These are phyloP conservation scores for Russula dissimulans DNA, from an alignment of 768 basidiomycete genomes.

Conservation along the genomic window DNA sequence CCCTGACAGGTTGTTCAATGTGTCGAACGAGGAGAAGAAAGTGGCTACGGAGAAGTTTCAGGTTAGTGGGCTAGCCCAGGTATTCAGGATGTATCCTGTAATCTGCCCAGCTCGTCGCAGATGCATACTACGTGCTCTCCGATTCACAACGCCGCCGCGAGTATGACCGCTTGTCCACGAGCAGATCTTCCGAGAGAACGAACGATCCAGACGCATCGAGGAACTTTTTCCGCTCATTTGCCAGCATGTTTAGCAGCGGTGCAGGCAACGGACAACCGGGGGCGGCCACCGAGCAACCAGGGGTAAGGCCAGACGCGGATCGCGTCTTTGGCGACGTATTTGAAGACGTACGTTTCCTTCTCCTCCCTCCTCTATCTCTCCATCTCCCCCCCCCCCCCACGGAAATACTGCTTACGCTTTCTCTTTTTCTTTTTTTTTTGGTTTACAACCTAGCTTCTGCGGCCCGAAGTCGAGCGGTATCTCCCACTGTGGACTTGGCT, in stretches of 20 bases:
- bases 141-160: constrained; percentile 63
- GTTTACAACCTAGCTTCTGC: constrained; percentile 44
- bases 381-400: neutral
- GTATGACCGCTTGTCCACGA: constrained; percentile 60
- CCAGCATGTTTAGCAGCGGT: constrained; percentile 50
- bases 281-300: constrained; percentile 21
- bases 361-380: neutral
- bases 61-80: constrained; percentile 30
- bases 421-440: too few relatives aligned
- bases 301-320: constrained; percentile 61
- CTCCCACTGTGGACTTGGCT: constrained; percentile 69
- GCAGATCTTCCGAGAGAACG: constrained; percentile 44
- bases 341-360: constrained; percentile 56
- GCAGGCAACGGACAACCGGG: constrained; percentile 23
- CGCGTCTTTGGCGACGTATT: constrained; percentile 84
- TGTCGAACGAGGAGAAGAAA: constrained; percentile 59
- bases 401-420: too few relatives aligned
- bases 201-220: constrained; percentile 58
- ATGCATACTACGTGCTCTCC: constrained; percentile 90
- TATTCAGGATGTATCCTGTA: neutral
- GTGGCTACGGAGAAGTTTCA: constrained; percentile 80
- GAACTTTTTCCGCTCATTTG: constrained; percentile 69
- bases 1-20: constrained; percentile 73
- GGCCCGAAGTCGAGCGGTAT: constrained; percentile 69
- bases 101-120: constrained; percentile 64